Percentiles rank a stretch among this genome's conserved stretches.
Evolutionary conservation across 768 basidiomycete genomes (phyloP).

Genomic region (Rhodotorula sphaerocarpa): DNA sequence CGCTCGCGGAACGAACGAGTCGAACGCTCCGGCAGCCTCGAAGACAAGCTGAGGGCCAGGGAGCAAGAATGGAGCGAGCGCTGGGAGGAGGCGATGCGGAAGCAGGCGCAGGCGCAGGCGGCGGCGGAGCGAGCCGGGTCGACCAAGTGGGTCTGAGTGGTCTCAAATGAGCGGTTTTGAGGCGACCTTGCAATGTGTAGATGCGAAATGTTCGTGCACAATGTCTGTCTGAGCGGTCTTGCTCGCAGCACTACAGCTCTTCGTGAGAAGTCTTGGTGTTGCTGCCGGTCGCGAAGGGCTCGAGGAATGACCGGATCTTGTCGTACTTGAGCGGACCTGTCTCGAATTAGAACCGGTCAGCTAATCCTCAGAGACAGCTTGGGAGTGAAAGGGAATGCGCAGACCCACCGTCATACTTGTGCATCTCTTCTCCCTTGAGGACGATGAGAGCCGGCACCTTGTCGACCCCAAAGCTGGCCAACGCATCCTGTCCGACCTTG

Average conservation of each 20-base stretch:
- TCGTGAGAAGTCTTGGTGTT: conserved; percentile 7
- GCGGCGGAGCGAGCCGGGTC: too few relatives aligned
- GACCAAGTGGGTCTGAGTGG: too few relatives aligned
- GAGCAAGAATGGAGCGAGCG: background rate
- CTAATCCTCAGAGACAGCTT: background rate
- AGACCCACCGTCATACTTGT: conserved; percentile 33
- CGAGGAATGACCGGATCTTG: conserved; percentile 22
- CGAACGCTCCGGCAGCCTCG: too few relatives aligned
- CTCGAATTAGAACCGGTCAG: background rate
- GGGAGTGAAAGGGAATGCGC: background rate
- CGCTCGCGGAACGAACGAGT: too few relatives aligned
- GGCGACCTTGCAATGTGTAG: too few relatives aligned
- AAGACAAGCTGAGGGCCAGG: background rate
- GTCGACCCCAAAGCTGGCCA: conserved; percentile 28
- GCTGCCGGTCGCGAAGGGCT: background rate
- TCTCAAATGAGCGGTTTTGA: too few relatives aligned
- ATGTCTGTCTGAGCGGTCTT: too few relatives aligned
- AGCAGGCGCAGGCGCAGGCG: background rate
- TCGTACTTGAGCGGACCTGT: conserved; percentile 33
- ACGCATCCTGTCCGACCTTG: conserved; percentile 24
- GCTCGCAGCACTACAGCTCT: conserved; percentile 18
- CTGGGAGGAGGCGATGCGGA: background rate
- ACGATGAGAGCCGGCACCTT: conserved; percentile 36
- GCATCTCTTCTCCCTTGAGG: conserved; percentile 12
- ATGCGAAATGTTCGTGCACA: too few relatives aligned